Conservation (phyloP, 208 protist species). For the Leishmania major region DNA sequence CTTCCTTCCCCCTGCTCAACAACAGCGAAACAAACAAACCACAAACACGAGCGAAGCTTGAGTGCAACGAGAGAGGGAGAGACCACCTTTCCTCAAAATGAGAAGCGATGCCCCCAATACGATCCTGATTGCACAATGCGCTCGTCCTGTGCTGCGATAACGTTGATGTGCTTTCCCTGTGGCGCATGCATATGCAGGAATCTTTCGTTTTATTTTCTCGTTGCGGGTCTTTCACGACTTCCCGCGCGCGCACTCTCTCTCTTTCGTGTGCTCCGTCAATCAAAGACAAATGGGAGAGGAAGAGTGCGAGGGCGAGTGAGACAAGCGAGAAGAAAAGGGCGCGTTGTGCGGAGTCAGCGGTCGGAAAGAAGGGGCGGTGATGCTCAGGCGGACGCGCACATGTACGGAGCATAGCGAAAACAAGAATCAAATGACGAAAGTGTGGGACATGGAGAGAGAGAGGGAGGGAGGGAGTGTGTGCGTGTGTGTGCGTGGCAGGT, state of each 20-base stretch:
- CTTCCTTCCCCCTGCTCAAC: no score
- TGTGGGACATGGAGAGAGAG: neutral
- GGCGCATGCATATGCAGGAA: neutral
- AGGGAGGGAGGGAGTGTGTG: no score
- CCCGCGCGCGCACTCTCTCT: neutral
- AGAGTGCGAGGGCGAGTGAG: neutral
- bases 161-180: neutral
- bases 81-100: no score
- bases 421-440: neutral
- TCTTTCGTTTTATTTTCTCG: slow-evolving; percentile 1
- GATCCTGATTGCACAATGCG: neutral
- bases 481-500: no score
- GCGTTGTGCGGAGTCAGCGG: neutral
- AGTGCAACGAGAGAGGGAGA: no score
- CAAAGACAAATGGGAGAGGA: neutral
- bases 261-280: slow-evolving; percentile 1
- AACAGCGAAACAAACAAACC: no score
- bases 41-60: no score
- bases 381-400: neutral
- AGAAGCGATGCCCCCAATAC: neutral
- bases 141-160: neutral
- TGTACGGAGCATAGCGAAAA: neutral
- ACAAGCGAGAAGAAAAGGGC: neutral
- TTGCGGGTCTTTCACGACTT: neutral
- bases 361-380: no score